Percentiles rank a stretch among this genome's conserved stretches.
Evolutionary conservation across 2,329 filamentous ascomycete species (phyloP).

Genomic region (Pseudogymnoascus sp.): DNA sequence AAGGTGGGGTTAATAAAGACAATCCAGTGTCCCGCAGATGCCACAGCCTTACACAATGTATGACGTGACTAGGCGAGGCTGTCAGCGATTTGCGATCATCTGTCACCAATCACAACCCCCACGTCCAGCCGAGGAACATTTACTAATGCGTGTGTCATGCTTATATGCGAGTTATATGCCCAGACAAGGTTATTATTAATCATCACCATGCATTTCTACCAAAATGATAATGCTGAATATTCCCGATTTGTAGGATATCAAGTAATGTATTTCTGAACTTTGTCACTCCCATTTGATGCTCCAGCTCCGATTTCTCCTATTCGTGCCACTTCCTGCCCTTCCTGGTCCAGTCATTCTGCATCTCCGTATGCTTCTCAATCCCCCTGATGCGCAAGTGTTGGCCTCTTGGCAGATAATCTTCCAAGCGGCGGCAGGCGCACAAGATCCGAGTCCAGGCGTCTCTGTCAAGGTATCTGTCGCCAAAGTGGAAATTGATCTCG

Average conservation of each 20-base stretch:
- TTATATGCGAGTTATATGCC: neutral
- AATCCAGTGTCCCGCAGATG: neutral
- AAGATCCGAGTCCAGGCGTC: neutral
- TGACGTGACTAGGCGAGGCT: constrained; percentile 6
- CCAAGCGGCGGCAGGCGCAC: neutral
- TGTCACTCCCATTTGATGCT: neutral
- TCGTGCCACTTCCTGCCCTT: constrained; percentile 6
- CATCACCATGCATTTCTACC: neutral
- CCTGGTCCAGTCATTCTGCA: constrained; percentile 4
- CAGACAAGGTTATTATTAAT: neutral
- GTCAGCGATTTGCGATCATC: neutral
- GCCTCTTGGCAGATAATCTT: neutral
- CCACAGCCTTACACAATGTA: constrained; percentile 5
- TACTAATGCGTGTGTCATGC: constrained; percentile 3
- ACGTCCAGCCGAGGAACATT: neutral
- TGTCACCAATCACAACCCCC: neutral
- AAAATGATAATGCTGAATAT: neutral
- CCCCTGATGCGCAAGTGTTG: constrained; percentile 1
- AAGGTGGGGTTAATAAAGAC: neutral
- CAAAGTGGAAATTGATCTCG: constrained; percentile 6
- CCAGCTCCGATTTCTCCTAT: neutral
- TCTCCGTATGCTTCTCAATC: constrained; percentile 2
- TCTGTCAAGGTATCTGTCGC: neutral
- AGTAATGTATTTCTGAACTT: constrained; percentile 8
- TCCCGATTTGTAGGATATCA: constrained; percentile 3